These are phyloP conservation scores for Turritis glabra DNA, from an alignment of 345 rosid genomes.

Conservation along the genomic window DNA sequence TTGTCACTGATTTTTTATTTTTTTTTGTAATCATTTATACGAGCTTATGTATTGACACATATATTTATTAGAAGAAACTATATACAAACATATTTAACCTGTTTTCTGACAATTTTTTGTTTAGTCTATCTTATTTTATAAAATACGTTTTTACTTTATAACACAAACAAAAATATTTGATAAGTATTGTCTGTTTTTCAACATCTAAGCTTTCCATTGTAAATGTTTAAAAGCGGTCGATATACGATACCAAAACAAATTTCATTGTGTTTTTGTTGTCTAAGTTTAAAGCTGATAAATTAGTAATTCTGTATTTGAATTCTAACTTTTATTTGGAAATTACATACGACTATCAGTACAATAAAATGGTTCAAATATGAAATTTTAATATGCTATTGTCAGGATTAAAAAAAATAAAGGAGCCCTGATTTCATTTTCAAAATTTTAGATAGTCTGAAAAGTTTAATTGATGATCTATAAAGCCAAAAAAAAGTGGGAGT, in stretches of 20 bases:
- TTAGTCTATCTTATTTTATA: not conserved
- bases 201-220: not conserved
- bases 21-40: not conserved
- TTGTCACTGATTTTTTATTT: not conserved
- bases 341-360: not conserved
- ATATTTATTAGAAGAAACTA: not conserved
- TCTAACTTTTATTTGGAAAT: not conserved
- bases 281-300: no score
- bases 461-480: slow-evolving; percentile 3
- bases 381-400: not conserved
- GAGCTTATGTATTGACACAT: not conserved
- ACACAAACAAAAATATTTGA: not conserved
- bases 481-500: slow-evolving; percentile 5
- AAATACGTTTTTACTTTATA: not conserved
- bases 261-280: no score
- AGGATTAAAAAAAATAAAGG: not conserved
- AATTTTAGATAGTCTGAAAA: not conserved
- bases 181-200: no score
- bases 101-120: not conserved
- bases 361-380: not conserved
- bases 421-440: not conserved
- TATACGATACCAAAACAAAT: no score
- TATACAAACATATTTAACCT: not conserved
- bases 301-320: not conserved
- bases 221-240: not conserved